Percentiles rank a stretch among this genome's conserved stretches.
Conservation (phyloP, 176 grass and related monocot species). For the Carex cristatella region DNA sequence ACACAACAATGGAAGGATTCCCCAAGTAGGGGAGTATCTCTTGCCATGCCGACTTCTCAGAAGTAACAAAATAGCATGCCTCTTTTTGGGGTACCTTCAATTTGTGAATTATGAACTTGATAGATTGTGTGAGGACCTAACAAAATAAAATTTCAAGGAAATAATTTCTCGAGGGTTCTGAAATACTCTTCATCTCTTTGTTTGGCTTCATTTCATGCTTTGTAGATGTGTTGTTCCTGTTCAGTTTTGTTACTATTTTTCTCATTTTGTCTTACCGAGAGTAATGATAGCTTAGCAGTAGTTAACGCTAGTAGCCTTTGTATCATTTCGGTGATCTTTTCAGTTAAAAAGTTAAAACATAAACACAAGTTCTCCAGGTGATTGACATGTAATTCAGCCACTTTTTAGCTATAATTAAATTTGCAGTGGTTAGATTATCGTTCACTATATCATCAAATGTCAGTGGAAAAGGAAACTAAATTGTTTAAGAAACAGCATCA, state of each 20-base stretch:
- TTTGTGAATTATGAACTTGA: not conserved
- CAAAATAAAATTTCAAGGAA: not conserved
- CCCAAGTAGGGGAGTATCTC: slow-evolving; percentile 45
- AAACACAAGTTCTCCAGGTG: not conserved
- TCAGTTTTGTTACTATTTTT: not conserved
- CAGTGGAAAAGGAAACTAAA: no score
- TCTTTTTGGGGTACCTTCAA: not conserved
- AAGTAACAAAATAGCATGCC: slow-evolving; percentile 27
- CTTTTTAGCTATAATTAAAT: not conserved
- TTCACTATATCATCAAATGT: no score
- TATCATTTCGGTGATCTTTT: no score
- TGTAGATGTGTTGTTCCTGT: not conserved
- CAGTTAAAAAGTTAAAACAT: not conserved
- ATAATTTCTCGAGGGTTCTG: not conserved
- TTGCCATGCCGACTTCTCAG: slow-evolving; percentile 91
- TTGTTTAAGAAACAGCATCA: no score
- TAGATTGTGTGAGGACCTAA: not conserved
- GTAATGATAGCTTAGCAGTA: no score
- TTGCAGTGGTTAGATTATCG: not conserved
- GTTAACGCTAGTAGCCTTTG: no score
- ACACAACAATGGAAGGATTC: slow-evolving; percentile 96
- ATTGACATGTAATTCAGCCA: not conserved
- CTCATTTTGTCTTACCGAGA: no score
- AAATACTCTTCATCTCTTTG: not conserved
- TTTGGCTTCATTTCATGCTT: not conserved